Evolutionary conservation across 257 asterid genomes (phyloP), one percentile per base, ranked within the genome.

Genomic region (Galeopsis tetrahit): DNA sequence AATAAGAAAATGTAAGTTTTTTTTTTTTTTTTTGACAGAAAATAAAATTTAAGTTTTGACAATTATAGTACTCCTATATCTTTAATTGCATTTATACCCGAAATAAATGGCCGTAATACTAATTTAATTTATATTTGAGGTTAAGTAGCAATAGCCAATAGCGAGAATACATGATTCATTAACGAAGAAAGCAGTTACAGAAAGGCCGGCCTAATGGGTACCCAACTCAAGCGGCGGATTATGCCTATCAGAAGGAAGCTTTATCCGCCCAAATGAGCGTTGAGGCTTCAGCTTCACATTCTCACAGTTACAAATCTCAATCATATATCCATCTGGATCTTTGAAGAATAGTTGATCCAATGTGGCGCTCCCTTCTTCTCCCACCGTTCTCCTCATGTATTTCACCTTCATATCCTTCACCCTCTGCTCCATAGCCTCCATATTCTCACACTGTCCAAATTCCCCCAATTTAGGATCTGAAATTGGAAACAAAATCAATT

Each of bases 271-370:
- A 0, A 81, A 31, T 0, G 96, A 85, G 7, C 72, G 44, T 5
- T 82, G 91, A 51, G 92, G 93, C 39, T 85, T 85, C 0, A 90
- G 82, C 71, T 83, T 85, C 63, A 89, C 11, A 67, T 85, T 83
- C 78, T 91, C 95, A 21, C 96, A 91, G 74, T 91, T 89, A 70
- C 95, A 91, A 2, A 89, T 91, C 74, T 91, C 97, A 0, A 91
- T 80, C 97, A 91, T 89, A 66, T 83, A 86, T 6, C 96, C 96
- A 75, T 89, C 95, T 0, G 95, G 93, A 7, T 91, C 95, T 14
- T 86, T 81, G 82, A 91, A 89, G 66, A 91, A 91, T 1, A 91
- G 70, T 42, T 91, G 96, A 70, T 89, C 93, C 0, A 89, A 82
- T 0, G 83, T 72, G 0, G 78, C 87, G 1, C 63, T 85, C 0